A percentile compares a stretch with the other conserved stretches of the same genome.
These are phyloP conservation scores for Coemansia sp. DNA, from an alignment of 192 early-diverging fungal genomes.

Conservation along the genomic window DNA sequence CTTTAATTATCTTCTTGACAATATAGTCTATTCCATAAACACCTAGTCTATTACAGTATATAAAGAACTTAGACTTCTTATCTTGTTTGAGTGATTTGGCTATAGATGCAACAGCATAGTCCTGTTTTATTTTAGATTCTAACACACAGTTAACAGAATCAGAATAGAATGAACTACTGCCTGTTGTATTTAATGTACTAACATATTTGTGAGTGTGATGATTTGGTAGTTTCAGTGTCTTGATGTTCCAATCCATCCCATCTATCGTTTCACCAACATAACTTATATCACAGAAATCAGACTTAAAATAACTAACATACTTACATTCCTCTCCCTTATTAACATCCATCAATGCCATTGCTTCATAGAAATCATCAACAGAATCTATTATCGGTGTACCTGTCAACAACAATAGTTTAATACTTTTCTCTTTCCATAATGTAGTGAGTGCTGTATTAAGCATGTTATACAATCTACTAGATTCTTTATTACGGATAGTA, in stretches of 20 bases:
- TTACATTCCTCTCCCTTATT: neutral
- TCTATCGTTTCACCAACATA: no score
- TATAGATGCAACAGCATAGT: neutral
- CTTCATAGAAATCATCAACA: slow-evolving; percentile 3
- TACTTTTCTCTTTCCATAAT: slow-evolving; percentile 8
- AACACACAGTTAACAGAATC: no score
- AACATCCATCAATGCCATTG: slow-evolving; percentile 7
- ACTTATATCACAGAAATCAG: slow-evolving; percentile 7
- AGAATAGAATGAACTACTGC: no score
- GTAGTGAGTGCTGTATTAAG: neutral
- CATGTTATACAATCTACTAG: neutral
- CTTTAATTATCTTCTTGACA: neutral
- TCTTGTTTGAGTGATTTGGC: neutral
- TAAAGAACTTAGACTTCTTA: slow-evolving; percentile 3
- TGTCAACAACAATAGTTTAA: slow-evolving; percentile 14
- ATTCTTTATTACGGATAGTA: neutral
- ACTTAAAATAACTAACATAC: slow-evolving; percentile 5
- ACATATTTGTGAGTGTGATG: no score
- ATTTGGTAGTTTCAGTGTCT: no score
- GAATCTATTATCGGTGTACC: slow-evolving; percentile 17
- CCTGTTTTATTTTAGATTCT: neutral
- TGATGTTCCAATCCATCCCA: no score
- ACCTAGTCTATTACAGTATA: slow-evolving; percentile 10
- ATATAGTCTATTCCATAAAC: slow-evolving; percentile 1
- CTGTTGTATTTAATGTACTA: no score